Evolutionary conservation across 345 rosid species (phyloP).

Genomic region (Heritiera littoralis): DNA sequence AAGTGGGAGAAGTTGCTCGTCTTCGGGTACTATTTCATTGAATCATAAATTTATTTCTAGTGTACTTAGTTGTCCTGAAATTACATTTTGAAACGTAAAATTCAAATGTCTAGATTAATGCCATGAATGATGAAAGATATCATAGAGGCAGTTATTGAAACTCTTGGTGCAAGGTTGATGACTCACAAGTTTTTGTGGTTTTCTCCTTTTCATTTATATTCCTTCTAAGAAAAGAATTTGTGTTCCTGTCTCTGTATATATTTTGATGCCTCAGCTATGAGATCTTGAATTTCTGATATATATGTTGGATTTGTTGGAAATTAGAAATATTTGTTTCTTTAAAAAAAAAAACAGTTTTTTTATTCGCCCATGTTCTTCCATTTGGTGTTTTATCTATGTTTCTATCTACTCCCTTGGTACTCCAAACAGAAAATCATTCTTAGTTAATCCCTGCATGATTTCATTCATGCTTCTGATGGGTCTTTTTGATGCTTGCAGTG

Average conservation of each 20-base stretch:
- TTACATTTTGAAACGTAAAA: neutral
- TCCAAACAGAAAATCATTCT: neutral
- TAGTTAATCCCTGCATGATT: neutral
- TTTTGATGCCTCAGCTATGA: neutral
- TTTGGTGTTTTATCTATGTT: neutral
- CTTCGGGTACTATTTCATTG: slow-evolving; percentile 58
- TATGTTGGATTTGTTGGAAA: neutral
- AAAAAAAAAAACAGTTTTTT: neutral
- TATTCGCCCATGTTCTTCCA: neutral
- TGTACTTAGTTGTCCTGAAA: neutral
- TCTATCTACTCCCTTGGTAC: neutral
- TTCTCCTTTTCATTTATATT: neutral
- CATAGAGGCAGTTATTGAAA: neutral
- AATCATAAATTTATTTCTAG: neutral
- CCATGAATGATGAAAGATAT: neutral
- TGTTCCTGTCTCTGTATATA: neutral
- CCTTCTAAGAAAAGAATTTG: neutral
- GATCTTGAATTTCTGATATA: neutral
- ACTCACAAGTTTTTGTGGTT: neutral
- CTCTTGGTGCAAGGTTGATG: neutral
- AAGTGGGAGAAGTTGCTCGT: slow-evolving; percentile 90
- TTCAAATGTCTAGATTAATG: neutral
- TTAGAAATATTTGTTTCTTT: neutral
- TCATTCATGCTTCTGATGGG: neutral
- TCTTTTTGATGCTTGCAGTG: slow-evolving; percentile 53